Conservation (phyloP, 2,329 filamentous ascomycete species). For the Helotiales sp. region DNA sequence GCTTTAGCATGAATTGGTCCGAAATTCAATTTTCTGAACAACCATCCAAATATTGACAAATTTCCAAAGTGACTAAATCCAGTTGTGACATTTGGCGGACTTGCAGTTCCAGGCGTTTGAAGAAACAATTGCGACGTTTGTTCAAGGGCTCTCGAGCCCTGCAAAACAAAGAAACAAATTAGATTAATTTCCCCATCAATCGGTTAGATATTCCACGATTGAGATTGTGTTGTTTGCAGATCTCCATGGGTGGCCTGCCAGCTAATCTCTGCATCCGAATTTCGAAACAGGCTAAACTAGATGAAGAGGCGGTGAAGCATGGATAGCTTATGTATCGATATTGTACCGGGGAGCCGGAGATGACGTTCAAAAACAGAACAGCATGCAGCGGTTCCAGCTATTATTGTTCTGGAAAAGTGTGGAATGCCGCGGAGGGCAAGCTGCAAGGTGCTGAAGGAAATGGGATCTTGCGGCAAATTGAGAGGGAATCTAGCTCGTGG, state of each 20-base stretch:
- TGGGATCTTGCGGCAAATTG: no score
- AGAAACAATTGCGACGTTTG: neutral
- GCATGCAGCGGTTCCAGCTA: neutral
- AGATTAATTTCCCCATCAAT: neutral
- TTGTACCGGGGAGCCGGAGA: constrained; percentile 6
- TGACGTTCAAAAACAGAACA: neutral
- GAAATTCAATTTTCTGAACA: constrained; percentile 35
- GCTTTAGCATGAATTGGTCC: constrained; percentile 26
- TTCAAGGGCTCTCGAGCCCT: neutral
- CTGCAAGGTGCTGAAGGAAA: no score
- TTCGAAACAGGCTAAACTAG: constrained; percentile 22
- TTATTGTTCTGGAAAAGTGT: neutral
- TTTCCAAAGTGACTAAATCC: neutral
- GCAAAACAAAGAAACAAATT: neutral
- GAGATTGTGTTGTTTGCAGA: constrained; percentile 7
- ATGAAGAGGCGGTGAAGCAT: neutral
- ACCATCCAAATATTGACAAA: constrained; percentile 9
- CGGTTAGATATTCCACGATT: neutral
- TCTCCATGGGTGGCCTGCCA: constrained; percentile 13
- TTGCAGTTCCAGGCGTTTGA: neutral
- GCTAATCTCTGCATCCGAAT: constrained; percentile 8
- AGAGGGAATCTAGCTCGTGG: no score
- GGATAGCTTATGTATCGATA: neutral
- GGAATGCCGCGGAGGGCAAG: neutral
- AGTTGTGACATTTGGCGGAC: constrained; percentile 10